Evolutionary conservation across 176 grass and related monocot genomes (phyloP).

Genomic region (Luzula sylvatica): DNA sequence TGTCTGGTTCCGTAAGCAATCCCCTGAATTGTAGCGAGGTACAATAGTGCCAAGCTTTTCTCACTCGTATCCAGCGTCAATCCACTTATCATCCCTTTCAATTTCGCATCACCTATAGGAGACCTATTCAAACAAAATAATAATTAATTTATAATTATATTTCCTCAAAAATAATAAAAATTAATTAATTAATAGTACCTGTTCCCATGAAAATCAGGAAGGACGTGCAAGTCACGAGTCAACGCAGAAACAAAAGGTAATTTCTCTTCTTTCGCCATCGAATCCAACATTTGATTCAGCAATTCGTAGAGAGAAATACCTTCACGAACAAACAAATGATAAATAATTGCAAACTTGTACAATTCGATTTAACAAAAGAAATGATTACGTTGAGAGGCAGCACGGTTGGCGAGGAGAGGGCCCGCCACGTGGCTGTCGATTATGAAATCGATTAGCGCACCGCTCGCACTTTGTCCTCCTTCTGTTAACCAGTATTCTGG

Average conservation of each 20-base stretch:
- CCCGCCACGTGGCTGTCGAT: slow-evolving; percentile 58
- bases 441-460: slow-evolving; percentile 75
- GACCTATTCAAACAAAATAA: slow-evolving; percentile 46
- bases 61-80: slow-evolving; percentile 86
- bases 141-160: background rate
- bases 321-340: slow-evolving; percentile 19
- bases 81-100: slow-evolving; percentile 78
- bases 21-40: slow-evolving; percentile 88
- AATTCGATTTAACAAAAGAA: slow-evolving; percentile 8
- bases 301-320: slow-evolving; percentile 78
- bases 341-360: background rate
- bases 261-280: slow-evolving; percentile 51
- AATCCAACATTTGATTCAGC: slow-evolving; percentile 75
- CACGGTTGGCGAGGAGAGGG: slow-evolving; percentile 65
- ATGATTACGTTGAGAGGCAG: slow-evolving; percentile 69
- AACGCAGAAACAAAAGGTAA: slow-evolving; percentile 62
- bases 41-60: slow-evolving; percentile 69
- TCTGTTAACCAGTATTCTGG: slow-evolving; percentile 88
- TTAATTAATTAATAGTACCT: slow-evolving; percentile 32
- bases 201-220: slow-evolving; percentile 95
- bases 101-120: slow-evolving; percentile 86
- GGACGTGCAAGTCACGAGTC: slow-evolving; percentile 75
- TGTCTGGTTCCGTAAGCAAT: slow-evolving; percentile 88
- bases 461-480: slow-evolving; percentile 95
- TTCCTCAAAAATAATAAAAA: background rate